Base-by-base conservation (phyloP, 352 stramenopile genomes). In the Thalassiosira hispida region DNA sequence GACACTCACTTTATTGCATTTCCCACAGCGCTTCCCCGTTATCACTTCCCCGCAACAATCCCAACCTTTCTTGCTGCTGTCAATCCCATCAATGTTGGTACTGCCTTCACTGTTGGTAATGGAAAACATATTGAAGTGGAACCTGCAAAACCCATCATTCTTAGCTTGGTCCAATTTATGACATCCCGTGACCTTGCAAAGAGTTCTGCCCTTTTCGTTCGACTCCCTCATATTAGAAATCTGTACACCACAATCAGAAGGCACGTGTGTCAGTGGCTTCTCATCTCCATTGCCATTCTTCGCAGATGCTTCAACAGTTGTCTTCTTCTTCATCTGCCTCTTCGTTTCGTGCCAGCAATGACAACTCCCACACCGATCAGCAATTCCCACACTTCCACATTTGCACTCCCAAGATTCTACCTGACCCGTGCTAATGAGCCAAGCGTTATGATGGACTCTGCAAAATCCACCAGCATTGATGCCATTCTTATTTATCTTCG, bases 1-100 rank as follows among this genome's bases (percentile, higher is more conserved):
- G 4, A 40, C 23, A 64, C 64, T 57, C 46, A 63, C 64, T 52
- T 73, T 73, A 38, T 73, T 61, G 52, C 64, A 73, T 35, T 73
- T 73, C 3, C 64, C 64, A 35, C 64, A 73, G 16, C 64, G 64
- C 35, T 73, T 73, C 14, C 35, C 40, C 6, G 49, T 27, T 40
- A 61, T 57, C 16, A 29, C 16, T n/a, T 65, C 29, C 29, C 64
- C 64, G 47, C 64, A 73, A 44, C 64, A 73, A 11, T 16, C 65
- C 64, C 64, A 73, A 27, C 16, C 22, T 27, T 52, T 42, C 62
- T 56, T 27, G n/a, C 22, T 35, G 27, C 23, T 11, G 44, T 65
- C 63, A 59, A 42, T 14, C 4, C 35, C 33, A 40, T 5, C 40
- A 56, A 29, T 40, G 33, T 38, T 31, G 33, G 11, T 16, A 2